A percentile compares a stretch with the other conserved stretches of the same genome.
Conservation (phyloP, 371 early-diverging fungal genomes). For the Rhizopus sp. region DNA sequence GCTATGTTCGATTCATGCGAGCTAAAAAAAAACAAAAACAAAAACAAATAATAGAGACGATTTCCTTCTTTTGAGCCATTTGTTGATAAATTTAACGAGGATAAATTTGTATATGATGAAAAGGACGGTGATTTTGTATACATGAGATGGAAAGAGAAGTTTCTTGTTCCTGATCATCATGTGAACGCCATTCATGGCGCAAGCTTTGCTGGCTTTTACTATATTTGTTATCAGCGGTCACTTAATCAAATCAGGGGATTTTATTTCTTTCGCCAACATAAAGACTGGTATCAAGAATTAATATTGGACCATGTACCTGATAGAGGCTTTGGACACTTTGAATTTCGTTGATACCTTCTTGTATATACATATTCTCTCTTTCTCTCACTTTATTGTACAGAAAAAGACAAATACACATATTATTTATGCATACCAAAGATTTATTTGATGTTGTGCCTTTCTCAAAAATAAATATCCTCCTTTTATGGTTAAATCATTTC, state of each 20-base stretch:
- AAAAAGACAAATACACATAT: too few relatives aligned
- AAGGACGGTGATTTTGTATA: constrained; percentile 76
- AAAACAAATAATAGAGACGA: constrained; percentile 34
- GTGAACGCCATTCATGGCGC: constrained; percentile 87
- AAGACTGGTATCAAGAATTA: constrained; percentile 76
- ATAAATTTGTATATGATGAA: constrained; percentile 72
- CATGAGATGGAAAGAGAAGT: constrained; percentile 98
- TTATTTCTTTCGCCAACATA: constrained; percentile 65
- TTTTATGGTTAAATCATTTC: too few relatives aligned
- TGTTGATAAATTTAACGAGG: constrained; percentile 67
- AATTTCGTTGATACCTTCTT: constrained; percentile 57
- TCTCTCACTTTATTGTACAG: too few relatives aligned
- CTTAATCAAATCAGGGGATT: constrained; percentile 83
- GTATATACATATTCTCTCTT: neutral
- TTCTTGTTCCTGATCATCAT: constrained; percentile 93
- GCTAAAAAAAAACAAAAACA: neutral
- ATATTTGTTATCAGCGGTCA: constrained; percentile 83
- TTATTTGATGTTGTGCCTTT: too few relatives aligned
- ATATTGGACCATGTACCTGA: constrained; percentile 65
- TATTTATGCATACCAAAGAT: too few relatives aligned
- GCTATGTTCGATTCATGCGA: neutral
- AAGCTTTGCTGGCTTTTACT: constrained; percentile 95
- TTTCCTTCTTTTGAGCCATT: constrained; percentile 70
- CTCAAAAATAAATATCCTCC: too few relatives aligned
- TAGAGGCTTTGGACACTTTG: constrained; percentile 57